These are phyloP conservation scores for Balansia obtecta DNA, from an alignment of 2,329 filamentous ascomycete genomes.

Conservation along the genomic window DNA sequence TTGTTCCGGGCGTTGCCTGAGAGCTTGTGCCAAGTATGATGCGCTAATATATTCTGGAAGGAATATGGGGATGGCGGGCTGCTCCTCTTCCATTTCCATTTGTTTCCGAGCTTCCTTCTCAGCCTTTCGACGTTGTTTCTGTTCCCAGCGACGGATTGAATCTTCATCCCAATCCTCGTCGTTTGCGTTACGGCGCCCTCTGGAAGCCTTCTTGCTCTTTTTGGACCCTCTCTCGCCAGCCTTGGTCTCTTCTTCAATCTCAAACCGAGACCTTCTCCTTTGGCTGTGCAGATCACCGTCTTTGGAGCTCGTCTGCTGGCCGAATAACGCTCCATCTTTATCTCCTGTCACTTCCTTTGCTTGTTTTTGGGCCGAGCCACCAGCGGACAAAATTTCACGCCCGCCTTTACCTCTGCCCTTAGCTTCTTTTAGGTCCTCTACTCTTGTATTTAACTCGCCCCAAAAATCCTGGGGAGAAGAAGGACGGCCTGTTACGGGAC, in stretches of 20 bases:
- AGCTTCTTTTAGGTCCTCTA: conserved; percentile 7
- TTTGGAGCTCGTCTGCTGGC: neutral
- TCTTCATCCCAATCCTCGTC: conserved; percentile 29
- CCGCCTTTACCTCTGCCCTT: conserved; percentile 3
- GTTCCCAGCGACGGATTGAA: conserved; percentile 22
- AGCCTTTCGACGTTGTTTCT: conserved; percentile 27
- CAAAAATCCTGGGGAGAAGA: conserved; percentile 12
- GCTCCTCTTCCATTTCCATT: conserved; percentile 25
- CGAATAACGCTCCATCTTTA: neutral
- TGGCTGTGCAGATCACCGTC: conserved; percentile 10
- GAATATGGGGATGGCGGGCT: conserved; percentile 48
- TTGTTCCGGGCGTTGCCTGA: conserved; percentile 56
- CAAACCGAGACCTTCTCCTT: conserved; percentile 19
- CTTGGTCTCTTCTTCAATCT: conserved; percentile 13
- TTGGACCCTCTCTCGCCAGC: conserved; percentile 13
- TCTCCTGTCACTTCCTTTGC: neutral
- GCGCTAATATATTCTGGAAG: conserved; percentile 89
- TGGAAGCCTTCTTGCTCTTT: conserved; percentile 12
- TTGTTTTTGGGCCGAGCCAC: neutral
- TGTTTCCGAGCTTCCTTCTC: conserved; percentile 29
- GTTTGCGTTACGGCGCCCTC: conserved; percentile 8
- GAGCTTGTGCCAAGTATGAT: conserved; percentile 62
- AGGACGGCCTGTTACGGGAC: neutral
- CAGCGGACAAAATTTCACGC: neutral
- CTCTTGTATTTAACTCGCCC: conserved; percentile 14